Evolutionary conservation across 2,329 filamentous ascomycete genomes (phyloP), one percentile per base, ranked within the genome.

Genomic region (Trichoderma sp.): DNA sequence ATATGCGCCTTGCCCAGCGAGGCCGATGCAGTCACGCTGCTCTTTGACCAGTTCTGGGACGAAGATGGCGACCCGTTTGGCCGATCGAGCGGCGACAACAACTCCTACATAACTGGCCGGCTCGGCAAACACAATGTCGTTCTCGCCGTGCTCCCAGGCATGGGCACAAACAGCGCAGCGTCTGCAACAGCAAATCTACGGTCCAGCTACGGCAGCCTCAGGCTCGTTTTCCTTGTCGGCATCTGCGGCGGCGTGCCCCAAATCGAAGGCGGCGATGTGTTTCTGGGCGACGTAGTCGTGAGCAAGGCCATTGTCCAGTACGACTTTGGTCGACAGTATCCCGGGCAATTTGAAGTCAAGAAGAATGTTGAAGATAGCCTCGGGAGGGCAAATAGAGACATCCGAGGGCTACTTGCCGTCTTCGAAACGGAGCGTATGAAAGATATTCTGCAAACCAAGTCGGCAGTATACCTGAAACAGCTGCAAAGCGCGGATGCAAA

Each of bases 201-300:
- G 0, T 72, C 70, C 1, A 83, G 79, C 56, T 84, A 79, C 49
- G 61, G 69, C 0, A 68, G 69, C 2, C 68, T 84, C 4, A 76
- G 73, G 27, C 71, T 83, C 0, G 78, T 71, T 0, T 33, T 84
- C 0, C 56, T 83, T 0, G 78, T 80, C 3, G 82, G 82, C 0
- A 75, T 83, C 3, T 83, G 81, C 56, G 83, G 81, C 0, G 81
- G 79, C 11, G 74, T 79, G 5, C 80, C 81, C 0, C 31, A 40
- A 0, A 58, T 35, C 0, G 4, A 29, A 0, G 37, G 11, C 11
- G 2, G 49, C 0, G 72, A 76, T 37, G 64, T 75, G 0, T 33
- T 78, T 0, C 70, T 81, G 0, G 79, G 80, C 1, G 78, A 82
- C 55, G 78, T 81, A 0, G 70, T 81, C 8, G 71, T 79, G 37